Base-by-base conservation (phyloP, 306 rosid genomes). In the Senna siamea region DNA sequence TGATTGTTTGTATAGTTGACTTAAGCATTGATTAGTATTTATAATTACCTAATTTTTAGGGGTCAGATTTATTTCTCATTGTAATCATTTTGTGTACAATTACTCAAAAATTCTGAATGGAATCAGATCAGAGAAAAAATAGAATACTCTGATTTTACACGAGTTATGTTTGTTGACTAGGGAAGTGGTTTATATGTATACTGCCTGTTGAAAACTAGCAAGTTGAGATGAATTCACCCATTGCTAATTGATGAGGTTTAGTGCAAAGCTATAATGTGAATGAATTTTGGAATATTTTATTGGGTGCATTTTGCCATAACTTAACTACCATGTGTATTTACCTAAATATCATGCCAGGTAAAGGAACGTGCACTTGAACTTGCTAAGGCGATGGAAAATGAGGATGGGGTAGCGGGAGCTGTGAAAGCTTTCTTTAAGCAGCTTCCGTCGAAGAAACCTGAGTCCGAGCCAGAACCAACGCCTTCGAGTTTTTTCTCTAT, bases 321-420 rank as follows among this genome's bases (percentile, higher is more conserved):
- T 55, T n/a, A n/a, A n/a, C 40, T 34, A 38, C 32, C 20, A 18
- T 32, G 60, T 67, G 34, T 46, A 37, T 56, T 53, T 28, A 32
- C 14, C 30, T n/a, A 46, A 54, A 28, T 56, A 73, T 52, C 13
- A 71, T 78, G 47, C 54, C 83, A 89, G 96, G 92, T 89, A 72
- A 87, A 89, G 79, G 80, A 83, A 56, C 78, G 82, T 18, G 87
- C 90, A 2, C 20, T 89, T 15, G 85, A 87, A 66, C 90, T 89
- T 57, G 85, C 96, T 22, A 83, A 75, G 85, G 86, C 85, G 70
- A 87, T 89, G 92, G 86, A 89, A 70, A 77, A 81, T 23, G 95
- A 87, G 73, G 96, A 89, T 71, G 92, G 96, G n/a, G 92, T 89
- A 60, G 61, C 85, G 4, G 90, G 96, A 44, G 96, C 90, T n/a